Evolutionary conservation across 169 alveolate species (phyloP).

Genomic region (Hepatocystis sp.): DNA sequence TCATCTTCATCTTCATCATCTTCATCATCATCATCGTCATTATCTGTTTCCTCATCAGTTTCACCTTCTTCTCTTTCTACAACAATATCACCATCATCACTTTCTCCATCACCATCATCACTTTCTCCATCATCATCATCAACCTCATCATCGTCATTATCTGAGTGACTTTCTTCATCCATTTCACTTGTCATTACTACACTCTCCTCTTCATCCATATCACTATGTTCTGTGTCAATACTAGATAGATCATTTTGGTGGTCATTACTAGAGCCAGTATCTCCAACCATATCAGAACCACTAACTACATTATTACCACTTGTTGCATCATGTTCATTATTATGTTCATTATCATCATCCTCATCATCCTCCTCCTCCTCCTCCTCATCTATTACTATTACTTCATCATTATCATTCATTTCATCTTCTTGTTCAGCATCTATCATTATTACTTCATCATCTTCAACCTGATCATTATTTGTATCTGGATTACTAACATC

Average conservation of each 20-base stretch:
- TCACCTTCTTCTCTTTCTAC: constrained; percentile 77
- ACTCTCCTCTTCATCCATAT: constrained; percentile 75
- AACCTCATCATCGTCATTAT: constrained; percentile 74
- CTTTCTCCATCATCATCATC: constrained; percentile 71
- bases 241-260: too few relatives aligned
- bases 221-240: too few relatives aligned
- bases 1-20: constrained; percentile 43
- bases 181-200: constrained; percentile 77
- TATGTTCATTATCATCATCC: not conserved
- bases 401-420: not conserved
- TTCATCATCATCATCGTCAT: constrained; percentile 34
- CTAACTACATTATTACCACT: constrained; percentile 32
- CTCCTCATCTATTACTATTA: constrained; percentile 2
- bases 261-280: too few relatives aligned
- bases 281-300: too few relatives aligned
- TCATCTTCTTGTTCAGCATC: constrained; percentile 2
- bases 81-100: constrained; percentile 75
- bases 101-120: constrained; percentile 74
- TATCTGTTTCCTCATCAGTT: constrained; percentile 64
- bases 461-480: constrained; percentile 3
- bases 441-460: not conserved
- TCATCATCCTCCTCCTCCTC: constrained; percentile 4
- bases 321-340: constrained; percentile 3
- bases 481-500: not conserved
- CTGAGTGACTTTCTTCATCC: constrained; percentile 76